Conservation (phyloP, 306 rosid species). For the Malus orientalis region DNA sequence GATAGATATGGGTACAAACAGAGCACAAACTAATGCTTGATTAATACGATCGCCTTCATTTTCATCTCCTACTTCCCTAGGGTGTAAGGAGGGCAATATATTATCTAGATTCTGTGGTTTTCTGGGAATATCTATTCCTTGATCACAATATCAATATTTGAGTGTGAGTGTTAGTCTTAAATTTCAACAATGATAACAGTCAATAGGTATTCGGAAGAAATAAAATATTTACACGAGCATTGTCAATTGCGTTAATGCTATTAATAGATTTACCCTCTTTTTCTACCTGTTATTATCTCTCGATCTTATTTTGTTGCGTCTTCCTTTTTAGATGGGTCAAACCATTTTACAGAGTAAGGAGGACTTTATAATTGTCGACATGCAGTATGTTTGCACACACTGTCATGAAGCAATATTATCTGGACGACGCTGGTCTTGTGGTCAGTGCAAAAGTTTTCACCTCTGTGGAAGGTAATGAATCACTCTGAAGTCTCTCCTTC, state of each 20-base stretch:
- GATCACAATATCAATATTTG: background rate
- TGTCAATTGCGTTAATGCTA: background rate
- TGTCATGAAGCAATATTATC: conserved; percentile 43
- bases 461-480: conserved; percentile 53
- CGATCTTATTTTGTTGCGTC: conserved; percentile 1
- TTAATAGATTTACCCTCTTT: background rate
- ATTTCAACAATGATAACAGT: background rate
- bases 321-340: conserved; percentile 40
- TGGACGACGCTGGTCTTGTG: conserved; percentile 55
- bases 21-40: background rate
- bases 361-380: conserved; percentile 46
- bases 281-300: background rate
- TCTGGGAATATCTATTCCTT: background rate
- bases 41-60: background rate
- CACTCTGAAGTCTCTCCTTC: background rate
- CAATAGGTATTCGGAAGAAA: background rate
- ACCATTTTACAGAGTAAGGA: conserved; percentile 34
- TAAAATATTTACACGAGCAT: background rate
- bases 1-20: background rate
- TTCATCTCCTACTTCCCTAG: background rate
- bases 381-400: conserved; percentile 45
- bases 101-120: background rate
- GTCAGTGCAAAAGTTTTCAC: conserved; percentile 41
- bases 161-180: background rate
- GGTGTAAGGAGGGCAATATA: background rate